A percentile compares a stretch with the other conserved stretches of the same genome.
These are phyloP conservation scores for Aspergillus piperis DNA, from an alignment of 2,329 filamentous ascomycete species.

Conservation along the genomic window DNA sequence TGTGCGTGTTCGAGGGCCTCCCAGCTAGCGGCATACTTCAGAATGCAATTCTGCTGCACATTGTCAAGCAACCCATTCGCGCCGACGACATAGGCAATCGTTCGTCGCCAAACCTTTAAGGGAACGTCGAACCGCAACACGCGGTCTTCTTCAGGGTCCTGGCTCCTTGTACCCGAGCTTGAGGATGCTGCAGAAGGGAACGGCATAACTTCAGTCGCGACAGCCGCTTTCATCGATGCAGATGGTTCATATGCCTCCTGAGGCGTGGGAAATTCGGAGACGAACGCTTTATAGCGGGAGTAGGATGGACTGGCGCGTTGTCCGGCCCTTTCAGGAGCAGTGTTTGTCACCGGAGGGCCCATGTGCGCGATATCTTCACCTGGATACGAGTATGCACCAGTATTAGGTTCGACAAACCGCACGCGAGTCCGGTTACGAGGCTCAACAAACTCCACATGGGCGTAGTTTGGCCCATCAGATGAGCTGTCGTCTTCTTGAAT, in stretches of 20 bases:
- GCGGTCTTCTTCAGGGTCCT: constrained; percentile 12
- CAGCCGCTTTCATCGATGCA: not conserved
- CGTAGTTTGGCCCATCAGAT: not conserved
- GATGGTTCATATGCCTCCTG: constrained; percentile 1
- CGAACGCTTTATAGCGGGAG: constrained; percentile 18
- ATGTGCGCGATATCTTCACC: not conserved
- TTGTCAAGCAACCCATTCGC: constrained; percentile 28
- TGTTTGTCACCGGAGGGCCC: not conserved
- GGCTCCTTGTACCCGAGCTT: not conserved
- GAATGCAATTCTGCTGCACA: constrained; percentile 32
- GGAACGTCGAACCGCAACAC: constrained; percentile 30
- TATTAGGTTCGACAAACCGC: too few relatives aligned
- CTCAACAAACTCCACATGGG: too few relatives aligned
- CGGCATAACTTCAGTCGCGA: constrained; percentile 6
- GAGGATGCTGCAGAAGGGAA: not conserved
- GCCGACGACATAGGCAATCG: constrained; percentile 32
- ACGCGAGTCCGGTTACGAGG: too few relatives aligned
- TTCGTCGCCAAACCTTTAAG: constrained; percentile 30
- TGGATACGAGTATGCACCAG: too few relatives aligned
- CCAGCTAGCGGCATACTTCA: constrained; percentile 38
- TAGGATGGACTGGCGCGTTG: constrained; percentile 17
- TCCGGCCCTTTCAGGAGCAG: not conserved
- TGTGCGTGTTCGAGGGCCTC: constrained; percentile 31
- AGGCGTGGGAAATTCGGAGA: constrained; percentile 25
- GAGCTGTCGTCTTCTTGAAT: not conserved